Conservation (phyloP, 2,329 filamentous ascomycete species). For the Aureobasidium melanogenum region DNA sequence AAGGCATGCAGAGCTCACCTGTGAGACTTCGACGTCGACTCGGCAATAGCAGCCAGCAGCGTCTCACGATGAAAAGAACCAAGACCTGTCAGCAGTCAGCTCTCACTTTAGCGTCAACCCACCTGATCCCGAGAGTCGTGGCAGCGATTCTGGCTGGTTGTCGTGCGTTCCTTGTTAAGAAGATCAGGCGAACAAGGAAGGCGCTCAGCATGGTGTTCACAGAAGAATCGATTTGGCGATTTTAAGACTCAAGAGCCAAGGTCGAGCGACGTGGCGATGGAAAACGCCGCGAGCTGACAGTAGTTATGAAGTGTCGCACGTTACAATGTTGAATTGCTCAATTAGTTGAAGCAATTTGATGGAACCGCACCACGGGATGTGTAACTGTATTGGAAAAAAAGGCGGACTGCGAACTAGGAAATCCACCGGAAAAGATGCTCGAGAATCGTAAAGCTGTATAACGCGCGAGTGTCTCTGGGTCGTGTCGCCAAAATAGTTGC, state of each 20-base stretch:
- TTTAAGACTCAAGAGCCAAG: background rate
- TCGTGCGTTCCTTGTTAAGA: background rate
- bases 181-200: background rate
- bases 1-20: background rate
- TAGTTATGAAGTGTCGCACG: slow-evolving; percentile 9
- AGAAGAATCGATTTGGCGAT: background rate
- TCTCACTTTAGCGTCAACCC: background rate
- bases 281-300: slow-evolving; percentile 1
- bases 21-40: background rate
- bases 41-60: background rate
- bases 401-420: slow-evolving; percentile 13
- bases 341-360: slow-evolving; percentile 11
- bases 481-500: slow-evolving; percentile 10
- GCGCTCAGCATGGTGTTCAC: slow-evolving; percentile 5
- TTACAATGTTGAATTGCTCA: slow-evolving; percentile 13
- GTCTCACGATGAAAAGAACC: background rate
- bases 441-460: slow-evolving; percentile 12
- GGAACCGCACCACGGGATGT: slow-evolving; percentile 11
- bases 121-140: background rate
- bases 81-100: background rate
- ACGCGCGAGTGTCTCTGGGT: slow-evolving; percentile 3
- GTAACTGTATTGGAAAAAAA: slow-evolving; percentile 9
- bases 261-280: slow-evolving; percentile 9
- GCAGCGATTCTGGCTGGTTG: background rate
- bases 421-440: slow-evolving; percentile 9